Evolutionary conservation across 169 alveolate genomes (phyloP).

Genomic region (Cryptosporidium felis): DNA sequence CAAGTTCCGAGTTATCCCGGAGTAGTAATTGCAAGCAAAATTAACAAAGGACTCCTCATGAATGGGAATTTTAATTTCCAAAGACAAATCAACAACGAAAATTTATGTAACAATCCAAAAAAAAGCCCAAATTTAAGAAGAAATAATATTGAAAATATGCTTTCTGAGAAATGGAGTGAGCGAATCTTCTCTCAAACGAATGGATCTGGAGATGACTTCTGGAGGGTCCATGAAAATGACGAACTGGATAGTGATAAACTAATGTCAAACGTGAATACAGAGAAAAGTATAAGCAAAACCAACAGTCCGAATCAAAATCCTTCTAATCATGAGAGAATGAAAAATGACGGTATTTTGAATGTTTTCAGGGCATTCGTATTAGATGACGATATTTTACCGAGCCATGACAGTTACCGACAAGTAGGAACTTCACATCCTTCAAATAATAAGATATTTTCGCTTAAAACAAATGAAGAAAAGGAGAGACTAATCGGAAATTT

Average conservation of each 20-base stretch:
- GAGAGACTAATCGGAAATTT: neutral
- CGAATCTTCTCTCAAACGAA: slow-evolving; percentile 18
- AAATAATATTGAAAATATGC: neutral
- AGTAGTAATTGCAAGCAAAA: slow-evolving; percentile 23
- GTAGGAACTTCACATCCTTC: neutral
- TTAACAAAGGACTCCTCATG: neutral
- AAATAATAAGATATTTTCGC: too few species aligned
- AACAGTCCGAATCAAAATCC: neutral
- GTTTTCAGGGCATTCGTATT: slow-evolving; percentile 57
- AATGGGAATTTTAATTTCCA: neutral
- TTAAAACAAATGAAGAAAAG: neutral
- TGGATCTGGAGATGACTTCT: neutral
- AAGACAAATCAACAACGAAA: neutral
- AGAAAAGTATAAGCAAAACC: neutral
- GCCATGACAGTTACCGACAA: neutral
- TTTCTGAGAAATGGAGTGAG: slow-evolving; percentile 20
- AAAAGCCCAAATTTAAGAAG: neutral
- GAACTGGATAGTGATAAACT: neutral
- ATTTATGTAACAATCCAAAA: neutral
- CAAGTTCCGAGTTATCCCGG: slow-evolving; percentile 66
- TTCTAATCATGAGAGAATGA: slow-evolving; percentile 2
- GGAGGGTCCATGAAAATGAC: slow-evolving; percentile 11
- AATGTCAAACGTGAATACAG: neutral
- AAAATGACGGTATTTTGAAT: slow-evolving; percentile 34
- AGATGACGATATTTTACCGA: slow-evolving; percentile 12